Evolutionary conservation across 1,139 yeast genomes (phyloP).

Genomic region (Debaryomyces sp.): DNA sequence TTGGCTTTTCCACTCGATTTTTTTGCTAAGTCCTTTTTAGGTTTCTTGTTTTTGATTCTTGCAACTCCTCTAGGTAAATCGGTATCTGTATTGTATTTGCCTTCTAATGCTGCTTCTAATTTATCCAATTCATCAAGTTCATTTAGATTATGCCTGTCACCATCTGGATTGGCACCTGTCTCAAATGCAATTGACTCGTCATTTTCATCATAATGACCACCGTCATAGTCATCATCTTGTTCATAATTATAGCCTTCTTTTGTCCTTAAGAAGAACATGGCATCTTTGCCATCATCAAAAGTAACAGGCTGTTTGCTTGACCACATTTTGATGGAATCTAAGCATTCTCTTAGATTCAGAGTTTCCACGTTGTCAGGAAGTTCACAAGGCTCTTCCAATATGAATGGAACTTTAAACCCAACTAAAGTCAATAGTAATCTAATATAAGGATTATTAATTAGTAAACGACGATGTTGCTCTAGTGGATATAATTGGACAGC

Average conservation of each 20-base stretch:
- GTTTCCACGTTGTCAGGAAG: conserved; percentile 22
- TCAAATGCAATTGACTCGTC: conserved; percentile 42
- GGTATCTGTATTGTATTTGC: neutral
- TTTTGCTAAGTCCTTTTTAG: conserved; percentile 5
- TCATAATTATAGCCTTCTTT: conserved; percentile 25
- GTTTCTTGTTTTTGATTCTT: conserved; percentile 17
- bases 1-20: conserved; percentile 1
- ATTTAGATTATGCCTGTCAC: conserved; percentile 20
- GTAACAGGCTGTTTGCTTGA: conserved; percentile 28
- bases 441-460: conserved; percentile 40
- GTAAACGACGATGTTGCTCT: conserved; percentile 24
- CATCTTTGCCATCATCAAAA: conserved; percentile 48
- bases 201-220: conserved; percentile 21
- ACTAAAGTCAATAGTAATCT: conserved; percentile 33
- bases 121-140: conserved; percentile 38
- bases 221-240: conserved; percentile 22
- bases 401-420: conserved; percentile 45
- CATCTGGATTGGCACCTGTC: conserved; percentile 23
- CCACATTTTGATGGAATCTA: conserved; percentile 37
- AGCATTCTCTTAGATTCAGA: conserved; percentile 23
- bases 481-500: conserved; percentile 19
- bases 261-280: conserved; percentile 35
- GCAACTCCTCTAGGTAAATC: conserved; percentile 23
- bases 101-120: conserved; percentile 28
- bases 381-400: conserved; percentile 36